Conservation (phyloP, 2,329 filamentous ascomycete species). For the Alternaria metachromatica region DNA sequence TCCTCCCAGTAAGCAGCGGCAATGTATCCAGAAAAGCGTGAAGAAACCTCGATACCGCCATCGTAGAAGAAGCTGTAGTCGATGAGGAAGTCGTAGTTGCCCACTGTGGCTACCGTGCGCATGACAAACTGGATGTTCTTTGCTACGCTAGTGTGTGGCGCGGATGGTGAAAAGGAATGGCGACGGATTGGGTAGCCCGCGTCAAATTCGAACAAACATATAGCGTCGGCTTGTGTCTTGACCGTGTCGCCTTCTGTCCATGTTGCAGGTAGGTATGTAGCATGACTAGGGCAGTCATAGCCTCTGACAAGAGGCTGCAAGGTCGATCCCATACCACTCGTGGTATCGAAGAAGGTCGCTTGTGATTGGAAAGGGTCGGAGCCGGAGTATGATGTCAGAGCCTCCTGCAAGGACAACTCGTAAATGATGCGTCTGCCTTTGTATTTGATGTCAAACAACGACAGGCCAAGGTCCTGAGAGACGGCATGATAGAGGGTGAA, state of each 20-base stretch:
- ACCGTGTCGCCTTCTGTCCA: constrained; percentile 49
- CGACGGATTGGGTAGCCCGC: constrained; percentile 41
- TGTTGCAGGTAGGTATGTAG: constrained; percentile 58
- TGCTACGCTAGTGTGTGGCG: constrained; percentile 36
- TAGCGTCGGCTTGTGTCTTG: constrained; percentile 45
- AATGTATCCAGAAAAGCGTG: constrained; percentile 40
- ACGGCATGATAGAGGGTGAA: constrained; percentile 62
- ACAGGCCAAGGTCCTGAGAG: constrained; percentile 57
- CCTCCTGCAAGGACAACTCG: constrained; percentile 63
- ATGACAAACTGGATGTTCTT: constrained; percentile 51
- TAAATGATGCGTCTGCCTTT: constrained; percentile 64
- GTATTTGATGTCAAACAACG: constrained; percentile 60
- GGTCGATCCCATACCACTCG: constrained; percentile 58
- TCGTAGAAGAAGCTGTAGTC: constrained; percentile 39
- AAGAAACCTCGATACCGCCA: constrained; percentile 33
- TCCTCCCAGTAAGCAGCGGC: constrained; percentile 32
- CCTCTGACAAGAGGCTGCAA: constrained; percentile 53
- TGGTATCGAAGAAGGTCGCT: constrained; percentile 57
- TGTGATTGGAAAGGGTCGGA: constrained; percentile 57
- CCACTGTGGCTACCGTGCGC: constrained; percentile 58
- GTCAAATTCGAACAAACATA: constrained; percentile 50
- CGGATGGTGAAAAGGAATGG: constrained; percentile 25
- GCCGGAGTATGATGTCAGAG: constrained; percentile 60
- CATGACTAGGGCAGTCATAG: constrained; percentile 61
- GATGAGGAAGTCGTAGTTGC: constrained; percentile 44